Base-by-base conservation (phyloP, 768 basidiomycete genomes). In the Hygrophorus russula region DNA sequence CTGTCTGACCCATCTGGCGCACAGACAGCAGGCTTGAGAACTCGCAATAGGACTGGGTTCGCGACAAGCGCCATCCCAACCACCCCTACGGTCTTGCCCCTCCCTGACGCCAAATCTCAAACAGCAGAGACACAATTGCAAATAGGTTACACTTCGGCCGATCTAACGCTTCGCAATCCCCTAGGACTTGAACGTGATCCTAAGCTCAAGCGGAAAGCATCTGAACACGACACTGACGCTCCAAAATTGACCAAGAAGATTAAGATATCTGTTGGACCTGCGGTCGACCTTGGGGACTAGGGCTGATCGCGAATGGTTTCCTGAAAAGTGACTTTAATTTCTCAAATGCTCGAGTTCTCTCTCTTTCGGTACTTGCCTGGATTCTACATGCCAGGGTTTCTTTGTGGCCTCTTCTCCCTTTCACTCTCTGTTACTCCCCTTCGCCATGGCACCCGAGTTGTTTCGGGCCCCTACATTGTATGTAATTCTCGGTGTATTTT, bases 201-300 rank as follows among this genome's bases (percentile, higher is more conserved):
- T 18, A 40, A 15, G 36, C 39, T 34, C 38, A 50, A 46, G 54
- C 51, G 44, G 50, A 50, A 51, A 56, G 48, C 49, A 52, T 38
- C 33, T 41, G 45, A 57, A 50, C 46, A 50, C 42, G 38, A 61
- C 59, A 46, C 69, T 73, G 38, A 61, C 59, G 65, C 61, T 43
- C 33, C 59, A 59, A 32, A 51, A 50, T 61, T 62, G 9, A 57
- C 49, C 50, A 87, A 85, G 66, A 83, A 73, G 54, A 52, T 78
- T 47, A 89, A 87, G 62, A 73, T 87, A 39, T 89, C 84, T 12
- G 61, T 88, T 32, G 74, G 76, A 32, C 58, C 68, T 45, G 76
- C 71, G 39, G 73, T 89, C 49, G 82, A 87, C 61, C 73, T 88
- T 3, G 83, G 81, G 27, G 84, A 88, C 59, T 88, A 60, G 51